Conservation (phyloP, 2,329 filamentous ascomycete genomes). For the Arthrobotrys entomopaga region DNA sequence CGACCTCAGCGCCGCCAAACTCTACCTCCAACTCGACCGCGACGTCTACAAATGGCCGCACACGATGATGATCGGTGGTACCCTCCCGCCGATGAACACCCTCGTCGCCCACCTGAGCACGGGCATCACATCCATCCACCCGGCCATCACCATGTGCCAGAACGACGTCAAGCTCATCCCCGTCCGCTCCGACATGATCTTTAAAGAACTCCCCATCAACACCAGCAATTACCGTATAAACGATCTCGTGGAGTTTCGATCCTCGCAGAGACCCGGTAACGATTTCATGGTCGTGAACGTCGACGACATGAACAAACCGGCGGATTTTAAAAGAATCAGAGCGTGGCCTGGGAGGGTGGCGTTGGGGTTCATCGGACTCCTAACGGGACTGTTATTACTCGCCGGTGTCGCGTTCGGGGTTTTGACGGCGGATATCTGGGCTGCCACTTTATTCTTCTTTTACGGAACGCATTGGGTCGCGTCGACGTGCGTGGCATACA, state of each 20-base stretch:
- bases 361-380: slow-evolving; percentile 57
- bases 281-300: slow-evolving; percentile 60
- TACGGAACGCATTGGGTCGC: slow-evolving; percentile 60
- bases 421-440: slow-evolving; percentile 60
- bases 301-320: slow-evolving; percentile 51
- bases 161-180: slow-evolving; percentile 59
- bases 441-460: slow-evolving; percentile 59
- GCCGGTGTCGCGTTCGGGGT: slow-evolving; percentile 58
- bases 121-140: slow-evolving; percentile 57
- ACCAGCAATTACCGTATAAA: slow-evolving; percentile 60
- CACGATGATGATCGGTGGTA: slow-evolving; percentile 60
- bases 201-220: slow-evolving; percentile 60
- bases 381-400: slow-evolving; percentile 59
- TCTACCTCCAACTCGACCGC: slow-evolving; percentile 60
- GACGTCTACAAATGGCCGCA: slow-evolving; percentile 60
- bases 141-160: slow-evolving; percentile 60
- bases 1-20: slow-evolving; percentile 59
- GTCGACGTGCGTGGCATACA: slow-evolving; percentile 58
- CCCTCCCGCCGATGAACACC: slow-evolving; percentile 60
- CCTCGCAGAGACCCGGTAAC: slow-evolving; percentile 58
- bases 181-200: slow-evolving; percentile 60
- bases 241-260: slow-evolving; percentile 59
- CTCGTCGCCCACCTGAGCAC: slow-evolving; percentile 60
- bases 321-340: slow-evolving; percentile 22
- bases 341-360: slow-evolving; percentile 55